Evolutionary conservation across 2,329 filamentous ascomycete species (phyloP), one percentile per base, ranked within the genome.

Genomic region (Diaporthe vexans): DNA sequence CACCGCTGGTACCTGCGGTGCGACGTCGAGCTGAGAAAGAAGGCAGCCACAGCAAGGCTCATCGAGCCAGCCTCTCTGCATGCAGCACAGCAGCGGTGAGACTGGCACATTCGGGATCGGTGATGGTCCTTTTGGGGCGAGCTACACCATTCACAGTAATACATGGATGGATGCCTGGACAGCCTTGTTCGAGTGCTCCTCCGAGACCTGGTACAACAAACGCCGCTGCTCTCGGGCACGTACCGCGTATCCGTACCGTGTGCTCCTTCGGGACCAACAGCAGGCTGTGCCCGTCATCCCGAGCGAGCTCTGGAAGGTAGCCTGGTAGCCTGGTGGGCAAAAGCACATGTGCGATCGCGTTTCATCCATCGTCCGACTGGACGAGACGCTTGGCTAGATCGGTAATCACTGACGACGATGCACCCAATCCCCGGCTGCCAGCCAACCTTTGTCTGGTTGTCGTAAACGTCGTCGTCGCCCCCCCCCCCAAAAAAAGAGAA

Each of bases 251-350:
- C 46, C 63, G 63, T 67, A 37, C 52, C 63, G 46, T 52, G 21
- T 67, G 63, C 63, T 67, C 63, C 63, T 67, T 67, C 63, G 29
- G 61, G 46, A 52, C 61, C 61, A 67, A 67, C 61, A 67, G 29
- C 61, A 67, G 46, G 46, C 61, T 37, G 46, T 67, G 61, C 61
- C 61, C 46, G 46, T 52, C 46, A 52, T 43, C 61, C 61, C 61
- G 46, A 52, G 29, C 37, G 19, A 33, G 35, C 11, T 46, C 37
- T 35, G 43, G 26, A 21, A 33, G 29, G 29, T 5, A 33, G 29
- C 4, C 29, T 33, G 29, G 29, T 33, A 33, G 29, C 29, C 29
- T 33, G 29, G 6, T 33, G 6, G 29, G 29, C 29, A 33, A 33
- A 29, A 43, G 19, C 43, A 67, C 61, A 51, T 51, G 21, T 26